phyloP scores from a whole-genome alignment of 305 asterid species.

The Solanum aculeatissimum region DNA sequence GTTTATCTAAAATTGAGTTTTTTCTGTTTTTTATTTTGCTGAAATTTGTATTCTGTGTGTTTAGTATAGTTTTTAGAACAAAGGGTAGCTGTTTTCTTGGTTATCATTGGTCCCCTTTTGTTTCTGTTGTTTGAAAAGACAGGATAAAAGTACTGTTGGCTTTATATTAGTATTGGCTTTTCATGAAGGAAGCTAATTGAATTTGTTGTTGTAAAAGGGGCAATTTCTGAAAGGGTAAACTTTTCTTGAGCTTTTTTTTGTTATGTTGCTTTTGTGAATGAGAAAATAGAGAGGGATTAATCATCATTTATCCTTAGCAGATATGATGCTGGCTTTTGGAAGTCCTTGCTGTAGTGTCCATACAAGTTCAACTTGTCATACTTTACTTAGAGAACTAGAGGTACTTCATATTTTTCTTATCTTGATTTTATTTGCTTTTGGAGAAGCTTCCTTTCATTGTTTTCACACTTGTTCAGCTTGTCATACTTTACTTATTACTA shows the following conservation, averaged over 20 bases:
- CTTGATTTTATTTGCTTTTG: background rate
- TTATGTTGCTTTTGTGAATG: background rate
- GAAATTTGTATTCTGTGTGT: background rate
- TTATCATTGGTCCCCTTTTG: background rate
- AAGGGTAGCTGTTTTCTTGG: background rate
- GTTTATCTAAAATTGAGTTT: background rate
- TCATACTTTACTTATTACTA: too few species aligned
- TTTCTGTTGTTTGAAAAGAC: background rate
- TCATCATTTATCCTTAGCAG: background rate
- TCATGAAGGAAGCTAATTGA: background rate
- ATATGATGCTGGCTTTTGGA: constrained; percentile 58
- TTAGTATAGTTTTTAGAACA: background rate
- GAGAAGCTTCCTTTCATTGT: background rate
- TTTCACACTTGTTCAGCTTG: background rate
- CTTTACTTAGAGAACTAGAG: constrained; percentile 76
- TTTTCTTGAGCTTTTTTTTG: background rate
- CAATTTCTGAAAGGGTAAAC: background rate
- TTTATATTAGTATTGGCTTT: background rate
- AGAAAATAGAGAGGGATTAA: background rate
- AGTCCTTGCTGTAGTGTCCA: constrained; percentile 22
- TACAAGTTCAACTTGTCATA: constrained; percentile 33
- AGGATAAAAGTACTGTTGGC: background rate
- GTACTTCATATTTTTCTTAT: constrained; percentile 23
- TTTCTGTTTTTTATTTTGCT: background rate
- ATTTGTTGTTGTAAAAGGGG: background rate